These are phyloP conservation scores for Platanus orientalis DNA, from an alignment of 164 flowering plant genomes.

Conservation along the genomic window DNA sequence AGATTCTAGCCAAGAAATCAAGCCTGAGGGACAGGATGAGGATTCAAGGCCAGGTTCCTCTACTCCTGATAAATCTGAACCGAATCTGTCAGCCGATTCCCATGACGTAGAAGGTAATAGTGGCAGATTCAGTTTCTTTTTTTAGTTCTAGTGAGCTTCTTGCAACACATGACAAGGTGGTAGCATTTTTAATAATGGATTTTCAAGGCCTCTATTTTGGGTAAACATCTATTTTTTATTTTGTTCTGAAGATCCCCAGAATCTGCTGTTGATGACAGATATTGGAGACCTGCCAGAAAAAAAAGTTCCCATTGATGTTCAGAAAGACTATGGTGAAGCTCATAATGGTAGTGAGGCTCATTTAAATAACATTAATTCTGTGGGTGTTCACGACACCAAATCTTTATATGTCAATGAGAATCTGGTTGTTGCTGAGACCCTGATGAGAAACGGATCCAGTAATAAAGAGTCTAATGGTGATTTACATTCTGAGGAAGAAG, in stretches of 20 bases:
- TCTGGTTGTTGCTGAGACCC: conserved; percentile 9
- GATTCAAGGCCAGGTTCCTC: conserved; percentile 21
- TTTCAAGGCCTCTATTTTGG: conserved; percentile 9
- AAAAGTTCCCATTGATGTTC: conserved; percentile 6
- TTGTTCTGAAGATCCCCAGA: conserved; percentile 12
- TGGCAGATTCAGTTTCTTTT: background rate
- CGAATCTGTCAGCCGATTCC: conserved; percentile 13
- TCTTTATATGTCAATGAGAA: conserved; percentile 9
- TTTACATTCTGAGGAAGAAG: conserved; percentile 15
- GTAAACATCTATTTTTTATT: conserved; percentile 7
- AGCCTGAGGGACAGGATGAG: conserved; percentile 22
- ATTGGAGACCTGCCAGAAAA: conserved; percentile 9
- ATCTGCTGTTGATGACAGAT: conserved; percentile 13
- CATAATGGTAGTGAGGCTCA: conserved; percentile 9
- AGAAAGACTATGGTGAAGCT: conserved; percentile 4
- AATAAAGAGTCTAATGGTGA: conserved; percentile 9
- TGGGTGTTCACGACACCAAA: conserved; percentile 10
- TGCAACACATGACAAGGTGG: conserved; percentile 7
- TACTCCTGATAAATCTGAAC: conserved; percentile 21
- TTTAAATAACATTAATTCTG: conserved; percentile 6
- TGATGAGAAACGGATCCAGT: conserved; percentile 13
- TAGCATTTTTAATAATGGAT: conserved; percentile 9
- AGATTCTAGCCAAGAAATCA: conserved; percentile 35
- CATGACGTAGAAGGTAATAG: conserved; percentile 12
- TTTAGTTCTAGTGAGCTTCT: too few species aligned